Evolutionary conservation across 2,329 filamentous ascomycete genomes (phyloP), one percentile per base, ranked within the genome.

Genomic region (Diaporthe australafricana): DNA sequence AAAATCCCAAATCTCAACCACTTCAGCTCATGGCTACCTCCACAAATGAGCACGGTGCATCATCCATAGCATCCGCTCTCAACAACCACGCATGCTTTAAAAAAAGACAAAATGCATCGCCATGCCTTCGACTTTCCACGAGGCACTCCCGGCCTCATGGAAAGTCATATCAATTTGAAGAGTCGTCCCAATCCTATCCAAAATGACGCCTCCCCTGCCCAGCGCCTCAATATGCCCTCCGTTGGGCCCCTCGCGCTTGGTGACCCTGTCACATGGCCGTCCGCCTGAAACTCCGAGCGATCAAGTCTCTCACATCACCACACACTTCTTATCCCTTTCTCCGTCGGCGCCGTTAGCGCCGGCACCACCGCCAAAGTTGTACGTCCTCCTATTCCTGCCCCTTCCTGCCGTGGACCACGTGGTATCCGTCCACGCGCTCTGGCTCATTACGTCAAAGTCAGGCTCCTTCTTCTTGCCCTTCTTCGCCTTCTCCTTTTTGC

Each of bases 381-480:
- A 56, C 9, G 45, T 38, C 40, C 72, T 68, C 67, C 57, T 57
- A 6, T 38, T 60, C 48, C 52, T 32, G 25, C 60, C 57, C 27
- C 74, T 22, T 76, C 78, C 62, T 71, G 74, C 74, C 30, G 78
- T 70, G 11, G 78, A 76, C 30, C 78, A 80, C 0, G 84, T 81
- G 16, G 87, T 81, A 74, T 90, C 87, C 1, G 87, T 90, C 88
- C 88, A 90, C 22, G 83, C 86, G 11, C 83, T 82, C 74, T 80
- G 84, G 76, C 84, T 87, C 47, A 79, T 81, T 11, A 78, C 81
- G 71, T 88, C 86, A 52, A 77, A 75, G 68, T 84, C 80, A 3
- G 73, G 60, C 71, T 74, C 73, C 63, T 78, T 78, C 69, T 81
- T 69, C 45, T 53, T 70, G n/a, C 40, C 81, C 76, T 80, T 82